Base-by-base conservation (phyloP, 164 flowering plant genomes). In the Kalanchoe fedtschenkoi region DNA sequence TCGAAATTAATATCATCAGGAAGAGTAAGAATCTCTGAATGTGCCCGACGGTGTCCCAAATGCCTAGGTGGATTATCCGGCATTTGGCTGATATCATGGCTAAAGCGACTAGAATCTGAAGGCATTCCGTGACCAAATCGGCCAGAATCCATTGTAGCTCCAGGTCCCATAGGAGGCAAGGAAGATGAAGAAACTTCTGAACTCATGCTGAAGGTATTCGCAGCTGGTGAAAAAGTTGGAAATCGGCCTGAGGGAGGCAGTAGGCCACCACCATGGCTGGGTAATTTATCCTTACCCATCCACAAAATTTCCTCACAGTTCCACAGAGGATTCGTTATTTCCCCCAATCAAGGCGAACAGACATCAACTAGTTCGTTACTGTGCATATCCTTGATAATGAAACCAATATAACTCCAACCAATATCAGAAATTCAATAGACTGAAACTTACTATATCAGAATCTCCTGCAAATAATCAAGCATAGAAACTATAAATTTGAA, bases 1-100 rank as follows among this genome's bases (percentile, higher is more conserved):
- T 90, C 97, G 46, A 93, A 93, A 76, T 88, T 86, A 29, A 90
- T 76, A 66, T 93, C 99, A 67, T 93, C 99, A 0, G 99, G 99
- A 32, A 93, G 86, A 44, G 95, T 86, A 29, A 93, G 80, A 60
- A 93, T 90, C 73, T 93, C 99, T 0, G 99, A 90, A 69, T 86
- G 97, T 6, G 97, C 99, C 33, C 99, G 85, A 13, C 99, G 72
- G 62, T 93, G 99, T 11, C 99, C 97, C 32, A 74, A 38, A 38
- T 78, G 81, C 77, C 71, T 83, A 1, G 78, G 86, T 9, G 97
- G 98, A 58, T 80, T 87, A 65, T 90, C 99, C 8, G 90, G 81
- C 99, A 93, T 93, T 17, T 86, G 68, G 74, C 92, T 90, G 7
- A 93, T 72, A 62, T 90, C 99, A 66, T 90, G 85, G 69, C 98